Evolutionary conservation across 257 asterid species (phyloP), one percentile per base, ranked within the genome.

Genomic region (Salvia hispanica): DNA sequence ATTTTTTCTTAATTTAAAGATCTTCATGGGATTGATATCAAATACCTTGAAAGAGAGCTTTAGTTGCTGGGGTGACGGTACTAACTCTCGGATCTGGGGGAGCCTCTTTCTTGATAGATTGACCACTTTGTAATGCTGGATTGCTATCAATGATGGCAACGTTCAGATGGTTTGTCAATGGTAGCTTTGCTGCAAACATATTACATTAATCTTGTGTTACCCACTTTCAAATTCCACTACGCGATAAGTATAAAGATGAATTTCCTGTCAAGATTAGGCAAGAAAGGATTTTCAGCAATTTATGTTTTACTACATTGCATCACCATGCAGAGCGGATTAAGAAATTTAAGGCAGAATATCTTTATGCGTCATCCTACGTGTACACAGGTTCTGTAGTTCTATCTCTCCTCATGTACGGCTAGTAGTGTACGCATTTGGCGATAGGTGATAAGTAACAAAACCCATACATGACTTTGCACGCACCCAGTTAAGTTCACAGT

Each of bases 81-180:
- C 99, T 94, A 60, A 94, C 99, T 81, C 99, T 87, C 59, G 96
- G 85, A 86, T 91, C 97, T 43, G 97, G 99, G 39, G 85, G 81
- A 67, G 82, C 96, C 72, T 85, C 99, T 77, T 87, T 85, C 66
- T 77, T 82, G 47, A 88, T 84, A 77, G 43, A 18, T 69, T 47
- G 75, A 50, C 72, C 78, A 74, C 86, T 81, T 75, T 74, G 69
- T 71, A 94, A 72, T n/a, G 92, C 88, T 62, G 99, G 99, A 75
- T 88, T 94, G 86, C 95, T 88, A 75, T 94, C 99, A 70, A 94
- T 91, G 67, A 94, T 88, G 62, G 97, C 99, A 71, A 87, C 77
- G 66, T 63, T 82, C 61, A 94, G 82, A 60, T 87, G 83, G 39
- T 83, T 88, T 33, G 99, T 88, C 83, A 91, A 79, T 54, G 96